phyloP scores from a whole-genome alignment of 1,284 basidiomycete species.

The Ustilago esculenta region DNA sequence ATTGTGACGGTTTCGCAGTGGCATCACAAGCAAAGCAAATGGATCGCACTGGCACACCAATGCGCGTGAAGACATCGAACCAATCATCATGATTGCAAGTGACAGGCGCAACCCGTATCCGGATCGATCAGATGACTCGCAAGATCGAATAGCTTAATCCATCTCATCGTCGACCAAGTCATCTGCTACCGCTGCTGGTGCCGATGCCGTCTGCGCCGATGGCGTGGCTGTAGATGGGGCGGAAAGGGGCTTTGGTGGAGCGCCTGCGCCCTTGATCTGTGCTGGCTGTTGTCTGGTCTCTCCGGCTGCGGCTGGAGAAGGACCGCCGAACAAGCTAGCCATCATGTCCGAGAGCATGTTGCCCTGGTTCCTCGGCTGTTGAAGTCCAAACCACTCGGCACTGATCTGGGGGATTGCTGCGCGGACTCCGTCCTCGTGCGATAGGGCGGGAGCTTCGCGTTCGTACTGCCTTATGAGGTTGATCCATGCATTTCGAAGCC shows the following conservation, averaged over 20 bases:
- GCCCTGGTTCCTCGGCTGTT: constrained; percentile 22
- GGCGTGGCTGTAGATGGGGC: background rate
- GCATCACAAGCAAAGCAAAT: no score
- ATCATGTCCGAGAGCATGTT: constrained; percentile 61
- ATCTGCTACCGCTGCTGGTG: constrained; percentile 13
- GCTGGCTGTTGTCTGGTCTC: constrained; percentile 8
- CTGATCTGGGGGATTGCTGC: constrained; percentile 41
- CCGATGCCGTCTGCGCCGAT: background rate
- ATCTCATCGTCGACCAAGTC: constrained; percentile 50
- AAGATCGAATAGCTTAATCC: constrained; percentile 14
- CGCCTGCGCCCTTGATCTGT: constrained; percentile 16
- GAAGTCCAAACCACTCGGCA: constrained; percentile 45
- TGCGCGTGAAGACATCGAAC: no score
- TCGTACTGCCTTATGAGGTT: constrained; percentile 48
- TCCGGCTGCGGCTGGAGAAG: no score
- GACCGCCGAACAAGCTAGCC: constrained; percentile 45
- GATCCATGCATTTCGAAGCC: constrained; percentile 43
- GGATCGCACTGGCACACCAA: no score
- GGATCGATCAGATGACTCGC: no score
- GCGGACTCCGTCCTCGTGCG: constrained; percentile 36
- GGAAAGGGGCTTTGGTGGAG: constrained; percentile 7
- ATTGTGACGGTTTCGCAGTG: no score
- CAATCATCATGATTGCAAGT: no score
- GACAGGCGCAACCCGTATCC: no score
- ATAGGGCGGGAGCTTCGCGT: constrained; percentile 40